Evolutionary conservation across 2,329 filamentous ascomycete species (phyloP).

Genomic region (Xylariaceae sp.): DNA sequence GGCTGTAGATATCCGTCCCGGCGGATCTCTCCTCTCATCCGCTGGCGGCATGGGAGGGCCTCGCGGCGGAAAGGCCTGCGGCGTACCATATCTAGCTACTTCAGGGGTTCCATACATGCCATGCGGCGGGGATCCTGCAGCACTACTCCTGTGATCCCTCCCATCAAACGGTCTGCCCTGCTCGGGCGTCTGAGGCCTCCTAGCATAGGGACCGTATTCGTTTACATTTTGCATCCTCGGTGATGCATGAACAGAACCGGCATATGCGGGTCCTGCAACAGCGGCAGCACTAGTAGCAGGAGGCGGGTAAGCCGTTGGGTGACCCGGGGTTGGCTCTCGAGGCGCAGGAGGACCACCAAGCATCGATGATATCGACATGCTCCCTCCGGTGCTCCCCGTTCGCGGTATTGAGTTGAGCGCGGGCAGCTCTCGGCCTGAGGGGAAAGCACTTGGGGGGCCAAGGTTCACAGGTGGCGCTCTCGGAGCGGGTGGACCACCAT

Average conservation of each 20-base stretch:
- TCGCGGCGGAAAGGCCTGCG: slow-evolving; percentile 57
- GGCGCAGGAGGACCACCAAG: slow-evolving; percentile 53
- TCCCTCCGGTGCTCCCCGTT: slow-evolving; percentile 51
- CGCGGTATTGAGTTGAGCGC: slow-evolving; percentile 45
- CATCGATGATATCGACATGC: slow-evolving; percentile 66
- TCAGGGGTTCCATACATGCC: slow-evolving; percentile 59
- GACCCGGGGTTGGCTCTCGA: slow-evolving; percentile 47
- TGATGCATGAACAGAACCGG: slow-evolving; percentile 55
- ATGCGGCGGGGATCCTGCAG: slow-evolving; percentile 52
- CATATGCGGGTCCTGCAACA: slow-evolving; percentile 49
- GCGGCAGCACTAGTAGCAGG: slow-evolving; percentile 44
- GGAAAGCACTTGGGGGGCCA: slow-evolving; percentile 35
- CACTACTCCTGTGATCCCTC: slow-evolving; percentile 45
- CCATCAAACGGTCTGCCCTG: slow-evolving; percentile 59
- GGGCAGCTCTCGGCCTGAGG: slow-evolving; percentile 37
- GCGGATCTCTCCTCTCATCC: slow-evolving; percentile 50
- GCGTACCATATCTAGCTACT: slow-evolving; percentile 60
- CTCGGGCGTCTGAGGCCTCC: slow-evolving; percentile 75
- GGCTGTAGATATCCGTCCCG: slow-evolving; percentile 36
- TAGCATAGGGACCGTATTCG: slow-evolving; percentile 55
- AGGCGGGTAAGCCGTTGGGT: slow-evolving; percentile 46
- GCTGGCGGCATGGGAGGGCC: slow-evolving; percentile 49
- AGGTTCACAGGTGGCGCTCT: slow-evolving; percentile 35
- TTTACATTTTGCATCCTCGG: slow-evolving; percentile 61
- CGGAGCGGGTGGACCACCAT: slow-evolving; percentile 32